phyloP scores from a whole-genome alignment of 2,329 filamentous ascomycete species.

The Cordyceps tenuipes region DNA sequence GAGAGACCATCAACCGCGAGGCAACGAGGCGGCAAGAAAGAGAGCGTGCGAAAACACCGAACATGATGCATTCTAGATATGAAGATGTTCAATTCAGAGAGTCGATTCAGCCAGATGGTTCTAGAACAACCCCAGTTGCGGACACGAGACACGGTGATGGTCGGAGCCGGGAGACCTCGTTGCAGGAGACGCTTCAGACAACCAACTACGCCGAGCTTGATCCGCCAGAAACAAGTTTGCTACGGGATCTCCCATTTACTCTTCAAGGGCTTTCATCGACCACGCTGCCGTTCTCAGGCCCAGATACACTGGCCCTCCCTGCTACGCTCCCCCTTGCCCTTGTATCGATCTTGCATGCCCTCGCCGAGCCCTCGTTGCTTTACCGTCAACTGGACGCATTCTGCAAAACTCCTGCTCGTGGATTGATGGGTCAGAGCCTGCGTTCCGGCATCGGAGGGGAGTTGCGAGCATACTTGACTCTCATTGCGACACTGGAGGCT shows the following conservation, averaged over 20 bases:
- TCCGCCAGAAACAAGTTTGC: slow-evolving; percentile 56
- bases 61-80: slow-evolving; percentile 20
- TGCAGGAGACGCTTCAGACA: slow-evolving; percentile 50
- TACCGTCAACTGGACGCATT: slow-evolving; percentile 76
- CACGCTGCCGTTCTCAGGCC: slow-evolving; percentile 66
- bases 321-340: slow-evolving; percentile 73
- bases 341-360: slow-evolving; percentile 75
- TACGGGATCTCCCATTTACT: slow-evolving; percentile 83
- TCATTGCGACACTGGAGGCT: slow-evolving; percentile 86
- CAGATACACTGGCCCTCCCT: slow-evolving; percentile 66
- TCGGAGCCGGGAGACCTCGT: slow-evolving; percentile 40
- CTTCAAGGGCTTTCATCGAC: slow-evolving; percentile 86
- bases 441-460: slow-evolving; percentile 79
- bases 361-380: slow-evolving; percentile 89
- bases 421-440: slow-evolving; percentile 85
- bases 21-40: slow-evolving; percentile 29
- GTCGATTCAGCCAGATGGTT: slow-evolving; percentile 45
- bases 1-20: slow-evolving; percentile 30
- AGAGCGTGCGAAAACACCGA: slow-evolving; percentile 28
- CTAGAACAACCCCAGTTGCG: slow-evolving; percentile 36
- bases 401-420: slow-evolving; percentile 70
- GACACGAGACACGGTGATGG: slow-evolving; percentile 26
- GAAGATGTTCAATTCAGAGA: slow-evolving; percentile 44
- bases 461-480: slow-evolving; percentile 77
- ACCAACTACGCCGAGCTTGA: slow-evolving; percentile 48